These are phyloP conservation scores for Lycium ferocissimum DNA, from an alignment of 257 asterid species.

Conservation along the genomic window DNA sequence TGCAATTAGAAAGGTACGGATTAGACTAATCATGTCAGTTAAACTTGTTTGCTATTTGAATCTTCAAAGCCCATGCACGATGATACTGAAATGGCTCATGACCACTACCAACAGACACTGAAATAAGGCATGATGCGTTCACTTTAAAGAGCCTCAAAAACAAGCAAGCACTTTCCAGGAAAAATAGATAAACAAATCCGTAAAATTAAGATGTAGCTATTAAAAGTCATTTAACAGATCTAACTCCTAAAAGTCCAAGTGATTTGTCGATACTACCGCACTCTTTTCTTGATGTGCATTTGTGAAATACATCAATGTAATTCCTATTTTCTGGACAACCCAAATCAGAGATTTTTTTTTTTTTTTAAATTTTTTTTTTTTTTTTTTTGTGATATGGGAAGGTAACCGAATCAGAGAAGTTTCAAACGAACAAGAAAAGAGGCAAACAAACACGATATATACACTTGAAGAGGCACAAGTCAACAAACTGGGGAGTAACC, in stretches of 20 bases:
- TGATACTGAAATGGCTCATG: background rate
- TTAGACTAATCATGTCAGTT: background rate
- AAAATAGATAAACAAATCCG: background rate
- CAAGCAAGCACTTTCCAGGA: conserved; percentile 4
- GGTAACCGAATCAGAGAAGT: background rate
- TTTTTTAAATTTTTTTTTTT: too few species aligned
- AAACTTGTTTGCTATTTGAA: conserved; percentile 14
- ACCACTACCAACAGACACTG: background rate
- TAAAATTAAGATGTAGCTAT: background rate
- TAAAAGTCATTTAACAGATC: background rate
- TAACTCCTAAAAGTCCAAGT: background rate
- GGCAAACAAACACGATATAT: background rate
- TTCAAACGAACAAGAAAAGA: conserved; percentile 1
- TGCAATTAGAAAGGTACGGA: background rate
- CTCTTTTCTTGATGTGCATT: conserved; percentile 4
- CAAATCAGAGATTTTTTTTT: background rate
- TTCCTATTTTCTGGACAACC: background rate
- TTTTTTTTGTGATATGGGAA: too few species aligned
- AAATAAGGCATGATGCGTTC: background rate
- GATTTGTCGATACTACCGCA: background rate
- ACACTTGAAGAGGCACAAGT: background rate
- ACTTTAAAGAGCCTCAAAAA: background rate
- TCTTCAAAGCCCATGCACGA: conserved; percentile 22
- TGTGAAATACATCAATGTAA: background rate
- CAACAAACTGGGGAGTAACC: background rate